Percentiles rank a stretch among this genome's conserved stretches.
Evolutionary conservation across 2,329 filamentous ascomycete genomes (phyloP).

Genomic region (Microascus cirrosus): DNA sequence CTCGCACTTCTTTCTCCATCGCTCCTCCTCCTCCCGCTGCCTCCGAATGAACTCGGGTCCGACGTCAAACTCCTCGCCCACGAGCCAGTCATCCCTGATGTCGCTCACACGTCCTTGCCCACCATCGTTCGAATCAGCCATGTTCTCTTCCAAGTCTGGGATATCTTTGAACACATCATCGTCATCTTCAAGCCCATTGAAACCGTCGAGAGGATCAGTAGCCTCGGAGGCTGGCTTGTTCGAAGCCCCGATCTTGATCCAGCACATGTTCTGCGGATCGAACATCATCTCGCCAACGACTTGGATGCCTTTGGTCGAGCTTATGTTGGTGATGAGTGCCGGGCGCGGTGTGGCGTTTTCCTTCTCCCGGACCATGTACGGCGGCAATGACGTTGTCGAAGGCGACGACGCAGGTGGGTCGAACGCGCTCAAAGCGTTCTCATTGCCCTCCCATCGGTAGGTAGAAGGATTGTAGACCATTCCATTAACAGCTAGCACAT

Average conservation of each 20-base stretch:
- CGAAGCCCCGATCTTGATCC: constrained; percentile 62
- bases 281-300: constrained; percentile 98
- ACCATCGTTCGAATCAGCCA: constrained; percentile 35
- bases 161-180: constrained; percentile 92
- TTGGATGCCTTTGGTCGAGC: constrained; percentile 73
- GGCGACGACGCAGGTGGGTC: constrained; percentile 50
- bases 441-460: constrained; percentile 92
- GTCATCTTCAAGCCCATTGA: constrained; percentile 60
- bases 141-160: constrained; percentile 73
- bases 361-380: constrained; percentile 37
- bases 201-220: constrained; percentile 49
- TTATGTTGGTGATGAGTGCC: constrained; percentile 86
- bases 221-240: constrained; percentile 35
- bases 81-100: constrained; percentile 66
- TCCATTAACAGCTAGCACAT: constrained; percentile 64
- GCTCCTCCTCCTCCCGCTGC: constrained; percentile 82
- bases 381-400: constrained; percentile 29
- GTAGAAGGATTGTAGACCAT: constrained; percentile 91
- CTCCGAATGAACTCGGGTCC: constrained; percentile 85
- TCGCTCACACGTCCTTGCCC: constrained; percentile 43
- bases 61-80: constrained; percentile 95
- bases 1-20: constrained; percentile 81
- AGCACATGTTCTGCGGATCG: constrained; percentile 94
- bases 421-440: constrained; percentile 72
- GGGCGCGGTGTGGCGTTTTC: constrained; percentile 51